Percentiles rank a stretch among this genome's conserved stretches.
These are phyloP conservation scores for Cystobasidium tubakii DNA, from an alignment of 768 basidiomycete genomes.

Conservation along the genomic window DNA sequence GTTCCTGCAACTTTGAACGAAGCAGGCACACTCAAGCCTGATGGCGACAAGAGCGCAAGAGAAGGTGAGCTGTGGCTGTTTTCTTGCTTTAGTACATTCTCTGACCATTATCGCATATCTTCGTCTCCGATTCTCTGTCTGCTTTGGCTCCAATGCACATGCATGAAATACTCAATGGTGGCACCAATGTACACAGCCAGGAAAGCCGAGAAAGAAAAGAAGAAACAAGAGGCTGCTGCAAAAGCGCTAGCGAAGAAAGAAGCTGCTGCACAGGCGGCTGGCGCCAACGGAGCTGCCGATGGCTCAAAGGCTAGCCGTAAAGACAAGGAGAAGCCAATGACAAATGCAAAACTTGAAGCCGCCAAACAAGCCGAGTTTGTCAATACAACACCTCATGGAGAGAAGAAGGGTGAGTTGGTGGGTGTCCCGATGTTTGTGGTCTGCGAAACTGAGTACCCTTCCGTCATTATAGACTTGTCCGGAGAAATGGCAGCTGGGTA, in stretches of 20 bases:
- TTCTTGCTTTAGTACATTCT: neutral
- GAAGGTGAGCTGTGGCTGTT: neutral
- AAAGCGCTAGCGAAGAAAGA: neutral
- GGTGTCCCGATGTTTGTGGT: no score
- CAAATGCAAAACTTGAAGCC: conserved; percentile 57
- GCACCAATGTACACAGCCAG: neutral
- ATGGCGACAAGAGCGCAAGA: neutral
- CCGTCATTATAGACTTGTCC: conserved; percentile 61
- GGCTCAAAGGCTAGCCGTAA: conserved; percentile 51
- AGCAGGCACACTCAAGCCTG: neutral
- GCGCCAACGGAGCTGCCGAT: conserved; percentile 42
- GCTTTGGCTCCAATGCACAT: neutral
- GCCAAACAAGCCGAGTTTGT: conserved; percentile 57
- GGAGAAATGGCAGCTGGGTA: conserved; percentile 86
- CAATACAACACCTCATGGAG: conserved; percentile 78
- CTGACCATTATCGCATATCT: neutral
- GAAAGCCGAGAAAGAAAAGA: conserved; percentile 42
- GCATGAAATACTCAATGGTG: neutral
- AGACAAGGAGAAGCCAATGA: conserved; percentile 60
- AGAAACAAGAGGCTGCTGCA: conserved; percentile 38
- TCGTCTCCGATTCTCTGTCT: no score
- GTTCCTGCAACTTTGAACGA: conserved; percentile 11
- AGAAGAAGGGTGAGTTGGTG: conserved; percentile 74
- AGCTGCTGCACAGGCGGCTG: conserved; percentile 26
- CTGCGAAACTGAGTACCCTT: neutral